These are phyloP conservation scores for Torrubiella hemipterigena DNA, from an alignment of 2,329 filamentous ascomycete genomes.

Conservation along the genomic window DNA sequence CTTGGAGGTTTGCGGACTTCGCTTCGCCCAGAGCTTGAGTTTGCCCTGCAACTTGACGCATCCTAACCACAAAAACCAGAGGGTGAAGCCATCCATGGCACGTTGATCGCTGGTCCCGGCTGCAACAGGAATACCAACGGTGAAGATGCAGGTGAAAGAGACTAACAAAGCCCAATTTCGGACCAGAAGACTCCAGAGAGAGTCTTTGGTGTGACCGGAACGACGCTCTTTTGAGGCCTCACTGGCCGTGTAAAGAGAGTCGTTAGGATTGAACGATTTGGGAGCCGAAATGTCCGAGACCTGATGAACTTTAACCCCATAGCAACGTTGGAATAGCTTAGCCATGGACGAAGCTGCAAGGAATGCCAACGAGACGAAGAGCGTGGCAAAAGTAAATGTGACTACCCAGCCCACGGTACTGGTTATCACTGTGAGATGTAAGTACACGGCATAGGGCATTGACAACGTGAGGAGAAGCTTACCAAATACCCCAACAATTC, in stretches of 20 bases:
- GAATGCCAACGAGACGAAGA: too few species aligned
- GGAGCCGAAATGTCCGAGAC: too few species aligned
- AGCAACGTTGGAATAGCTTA: too few species aligned
- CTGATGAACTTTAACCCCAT: too few species aligned
- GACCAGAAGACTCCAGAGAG: constrained; percentile 3
- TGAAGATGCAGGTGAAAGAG: constrained; percentile 16
- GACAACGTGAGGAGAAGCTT: too few species aligned
- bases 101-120: constrained; percentile 18
- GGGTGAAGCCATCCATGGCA: constrained; percentile 30
- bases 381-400: too few species aligned
- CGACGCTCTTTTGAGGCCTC: too few species aligned
- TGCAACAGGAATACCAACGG: constrained; percentile 30
- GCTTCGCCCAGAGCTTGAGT: constrained; percentile 15
- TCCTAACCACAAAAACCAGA: constrained; percentile 37
- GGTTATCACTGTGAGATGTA: constrained; percentile 25
- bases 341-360: too few species aligned
- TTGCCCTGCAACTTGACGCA: constrained; percentile 23
- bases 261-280: too few species aligned
- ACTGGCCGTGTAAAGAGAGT: too few species aligned
- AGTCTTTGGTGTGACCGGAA: too few species aligned
- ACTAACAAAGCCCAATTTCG: constrained; percentile 16
- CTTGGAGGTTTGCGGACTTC: not conserved
- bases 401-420: constrained; percentile 21
- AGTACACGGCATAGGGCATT: too few species aligned
- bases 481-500: constrained; percentile 33